phyloP scores from a whole-genome alignment of 2,329 filamentous ascomycete species.

The Venturia effusa region DNA sequence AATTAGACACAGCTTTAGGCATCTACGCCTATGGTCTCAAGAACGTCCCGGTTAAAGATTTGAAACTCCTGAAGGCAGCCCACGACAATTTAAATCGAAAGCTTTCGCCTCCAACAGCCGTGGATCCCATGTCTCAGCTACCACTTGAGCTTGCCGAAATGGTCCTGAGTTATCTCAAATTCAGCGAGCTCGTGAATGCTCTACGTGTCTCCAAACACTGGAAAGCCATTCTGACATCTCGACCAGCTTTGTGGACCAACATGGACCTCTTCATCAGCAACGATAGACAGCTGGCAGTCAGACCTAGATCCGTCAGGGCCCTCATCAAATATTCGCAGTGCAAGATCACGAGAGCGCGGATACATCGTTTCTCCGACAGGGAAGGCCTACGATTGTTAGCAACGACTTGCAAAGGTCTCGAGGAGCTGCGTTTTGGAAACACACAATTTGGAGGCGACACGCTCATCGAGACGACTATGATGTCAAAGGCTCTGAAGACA shows the following conservation, averaged over 20 bases:
- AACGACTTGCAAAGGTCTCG: slow-evolving; percentile 25
- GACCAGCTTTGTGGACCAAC: slow-evolving; percentile 3
- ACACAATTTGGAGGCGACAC: slow-evolving; percentile 17
- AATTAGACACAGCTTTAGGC: slow-evolving; percentile 40
- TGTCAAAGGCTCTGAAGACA: slow-evolving; percentile 18
- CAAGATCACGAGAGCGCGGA: slow-evolving; percentile 24
- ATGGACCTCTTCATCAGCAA: slow-evolving; percentile 31
- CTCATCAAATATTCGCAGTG: slow-evolving; percentile 30
- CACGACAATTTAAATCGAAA: slow-evolving; percentile 35
- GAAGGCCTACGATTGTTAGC: slow-evolving; percentile 31
- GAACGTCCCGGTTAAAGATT: slow-evolving; percentile 29
- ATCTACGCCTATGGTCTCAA: slow-evolving; percentile 50
- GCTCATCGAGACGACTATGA: slow-evolving; percentile 21
- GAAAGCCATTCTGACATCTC: slow-evolving; percentile 17
- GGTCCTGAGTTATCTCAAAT: slow-evolving; percentile 41
- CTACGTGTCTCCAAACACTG: slow-evolving; percentile 43
- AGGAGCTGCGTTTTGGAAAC: slow-evolving; percentile 22
- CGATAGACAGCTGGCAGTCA: slow-evolving; percentile 22
- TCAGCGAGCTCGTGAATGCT: slow-evolving; percentile 38
- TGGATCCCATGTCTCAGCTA: slow-evolving; percentile 41
- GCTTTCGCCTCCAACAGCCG: slow-evolving; percentile 26
- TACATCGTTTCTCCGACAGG: slow-evolving; percentile 28
- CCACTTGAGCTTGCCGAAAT: slow-evolving; percentile 44
- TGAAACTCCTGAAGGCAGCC: slow-evolving; percentile 16
- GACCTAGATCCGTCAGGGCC: slow-evolving; percentile 29